These are phyloP conservation scores for Penicillium nucicola DNA, from an alignment of 495 filamentous ascomycete genomes.

Conservation along the genomic window DNA sequence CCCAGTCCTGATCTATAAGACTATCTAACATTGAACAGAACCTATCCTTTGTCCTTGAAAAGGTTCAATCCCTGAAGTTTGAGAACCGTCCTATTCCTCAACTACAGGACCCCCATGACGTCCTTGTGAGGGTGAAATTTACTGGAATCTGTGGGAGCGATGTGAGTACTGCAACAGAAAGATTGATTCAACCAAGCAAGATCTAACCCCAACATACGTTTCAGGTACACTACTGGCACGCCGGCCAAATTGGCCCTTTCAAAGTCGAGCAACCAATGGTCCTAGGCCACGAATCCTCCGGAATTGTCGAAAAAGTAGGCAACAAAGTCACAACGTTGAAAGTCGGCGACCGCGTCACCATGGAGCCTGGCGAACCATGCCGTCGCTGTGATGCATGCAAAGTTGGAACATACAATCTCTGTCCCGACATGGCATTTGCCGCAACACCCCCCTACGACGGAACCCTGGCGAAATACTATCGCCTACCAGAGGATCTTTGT, in stretches of 20 bases:
- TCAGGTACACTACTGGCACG: conserved; percentile 9
- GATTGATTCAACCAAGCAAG: too few species aligned
- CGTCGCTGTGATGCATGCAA: conserved; percentile 64
- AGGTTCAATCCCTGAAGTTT: neutral
- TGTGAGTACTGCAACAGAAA: conserved; percentile 7
- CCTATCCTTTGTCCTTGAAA: neutral
- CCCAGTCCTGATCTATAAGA: too few species aligned
- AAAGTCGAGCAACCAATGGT: conserved; percentile 44
- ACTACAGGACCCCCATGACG: conserved; percentile 20
- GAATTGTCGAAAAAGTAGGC: conserved; percentile 58
- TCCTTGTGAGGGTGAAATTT: conserved; percentile 41
- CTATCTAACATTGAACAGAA: too few species aligned
- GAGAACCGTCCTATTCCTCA: neutral
- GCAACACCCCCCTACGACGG: conserved; percentile 70
- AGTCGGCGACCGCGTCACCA: conserved; percentile 63
- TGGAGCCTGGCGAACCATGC: conserved; percentile 76
- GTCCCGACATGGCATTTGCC: conserved; percentile 69
- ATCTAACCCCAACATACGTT: neutral
- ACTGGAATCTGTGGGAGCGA: conserved; percentile 47
- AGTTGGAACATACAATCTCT: conserved; percentile 72
- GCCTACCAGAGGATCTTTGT: conserved; percentile 71
- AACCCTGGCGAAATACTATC: conserved; percentile 71
- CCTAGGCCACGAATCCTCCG: conserved; percentile 66
- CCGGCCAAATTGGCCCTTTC: conserved; percentile 1
- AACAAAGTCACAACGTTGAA: conserved; percentile 33